A percentile compares a stretch with the other conserved stretches of the same genome.
phyloP scores from a whole-genome alignment of 2,329 filamentous ascomycete species.

The Ophiostoma sp. region DNA sequence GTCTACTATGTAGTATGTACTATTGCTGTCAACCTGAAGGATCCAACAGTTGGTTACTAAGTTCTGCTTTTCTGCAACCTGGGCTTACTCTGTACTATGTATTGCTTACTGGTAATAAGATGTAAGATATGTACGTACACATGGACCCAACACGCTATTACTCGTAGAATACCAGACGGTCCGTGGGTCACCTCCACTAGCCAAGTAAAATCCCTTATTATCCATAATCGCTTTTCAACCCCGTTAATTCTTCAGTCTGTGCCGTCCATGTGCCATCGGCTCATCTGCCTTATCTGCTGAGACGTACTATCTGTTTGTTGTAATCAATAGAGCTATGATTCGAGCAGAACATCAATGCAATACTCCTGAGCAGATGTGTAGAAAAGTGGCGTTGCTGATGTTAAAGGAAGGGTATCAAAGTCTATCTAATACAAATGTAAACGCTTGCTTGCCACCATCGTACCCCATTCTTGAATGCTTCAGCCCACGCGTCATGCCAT shows the following conservation, averaged over 20 bases:
- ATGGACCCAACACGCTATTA: background rate
- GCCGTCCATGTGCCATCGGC: background rate
- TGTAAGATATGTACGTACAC: no score
- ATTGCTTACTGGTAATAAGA: background rate
- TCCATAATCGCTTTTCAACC: background rate
- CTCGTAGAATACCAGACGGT: background rate
- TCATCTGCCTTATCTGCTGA: no score
- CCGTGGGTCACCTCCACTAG: background rate
- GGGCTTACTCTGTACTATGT: no score
- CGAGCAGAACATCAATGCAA: background rate
- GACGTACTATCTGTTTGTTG: no score
- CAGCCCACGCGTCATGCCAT: background rate
- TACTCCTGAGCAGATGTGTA: background rate
- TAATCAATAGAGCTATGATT: no score
- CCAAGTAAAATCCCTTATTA: background rate
- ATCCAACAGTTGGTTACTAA: background rate
- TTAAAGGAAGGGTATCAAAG: slow-evolving; percentile 1
- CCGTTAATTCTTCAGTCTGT: background rate
- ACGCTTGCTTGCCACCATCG: background rate
- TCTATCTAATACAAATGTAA: background rate
- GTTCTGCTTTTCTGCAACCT: no score
- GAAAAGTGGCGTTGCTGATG: background rate
- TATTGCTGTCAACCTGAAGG: background rate
- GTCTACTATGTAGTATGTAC: background rate
- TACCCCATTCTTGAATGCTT: background rate